Base-by-base conservation (phyloP, 2,329 filamentous ascomycete species). In the Lachnellula hyalina region DNA sequence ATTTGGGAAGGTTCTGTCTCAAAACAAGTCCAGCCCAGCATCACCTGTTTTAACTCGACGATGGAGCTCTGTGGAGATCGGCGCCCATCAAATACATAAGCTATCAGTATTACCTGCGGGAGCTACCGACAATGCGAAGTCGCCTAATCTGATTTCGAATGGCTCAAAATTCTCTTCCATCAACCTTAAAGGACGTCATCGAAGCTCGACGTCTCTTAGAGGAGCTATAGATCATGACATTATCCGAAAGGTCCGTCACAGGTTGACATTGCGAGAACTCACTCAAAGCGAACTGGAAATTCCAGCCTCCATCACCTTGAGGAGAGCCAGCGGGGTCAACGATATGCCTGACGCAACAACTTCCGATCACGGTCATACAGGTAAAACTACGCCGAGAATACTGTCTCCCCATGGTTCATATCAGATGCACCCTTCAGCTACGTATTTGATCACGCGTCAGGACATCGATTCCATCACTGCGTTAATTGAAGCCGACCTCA, bases 61-160 rank as follows among this genome's bases (percentile, higher is more conserved):
- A 41, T 66, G 63, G 64, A 65, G 63, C 34, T 66, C 63, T 11
- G 58, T 65, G 15, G 61, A 64, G 50, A 51, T 64, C 40, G 57
- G 56, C 15, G 51, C 61, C 12, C 52, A 57, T 44, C 51, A 49
- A 21, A 38, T 42, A 4, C 4, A 12, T 21, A 49, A 54, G 4
- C 36, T 25, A 42, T 52, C 51, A 5, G 51, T 35, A 4, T 15
- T 40, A 32, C 3, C 51, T 14, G 7, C 42, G 15, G 32, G 36
- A 49, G 11, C 21, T 9, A 17, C 12, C 14, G 5, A 12, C 23
- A 15, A 25, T 28, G 19, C 36, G 11, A 53, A 45, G 47, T 19
- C 48, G 23, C 34, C 46, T 2, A 9, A 38, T 21, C 28, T 21
- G 28, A 56, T 9, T 28, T 28, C 12, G 23, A 41, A 9, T 56